phyloP scores from a whole-genome alignment of 805 yeast genomes.

The Dipodascus albidus region DNA sequence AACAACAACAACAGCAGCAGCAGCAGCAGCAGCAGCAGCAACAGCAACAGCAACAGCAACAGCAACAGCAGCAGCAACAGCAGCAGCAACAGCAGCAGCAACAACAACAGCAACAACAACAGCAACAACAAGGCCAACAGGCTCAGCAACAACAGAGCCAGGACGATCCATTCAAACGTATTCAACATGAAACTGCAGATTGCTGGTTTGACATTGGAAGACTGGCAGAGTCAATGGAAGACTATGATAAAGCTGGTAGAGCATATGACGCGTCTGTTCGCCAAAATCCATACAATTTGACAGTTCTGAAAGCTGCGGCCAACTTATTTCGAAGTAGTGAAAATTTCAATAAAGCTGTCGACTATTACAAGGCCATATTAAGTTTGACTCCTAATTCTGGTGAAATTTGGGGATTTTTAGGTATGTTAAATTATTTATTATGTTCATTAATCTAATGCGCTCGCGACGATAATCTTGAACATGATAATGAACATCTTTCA shows the following conservation, averaged over 20 bases:
- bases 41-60: neutral
- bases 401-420: conserved; percentile 89
- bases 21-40: conserved; percentile 16
- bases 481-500: neutral
- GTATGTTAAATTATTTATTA: conserved; percentile 1
- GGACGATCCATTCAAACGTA: conserved; percentile 13
- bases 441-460: neutral
- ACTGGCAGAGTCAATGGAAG: conserved; percentile 80
- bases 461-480: too few species aligned
- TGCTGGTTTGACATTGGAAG: conserved; percentile 88
- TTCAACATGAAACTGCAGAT: conserved; percentile 29
- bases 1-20: conserved; percentile 11
- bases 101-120: conserved; percentile 16
- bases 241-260: conserved; percentile 76
- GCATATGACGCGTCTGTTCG: conserved; percentile 83
- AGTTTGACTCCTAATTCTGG: conserved; percentile 78
- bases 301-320: conserved; percentile 76
- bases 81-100: conserved; percentile 12
- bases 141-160: conserved; percentile 4
- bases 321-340: conserved; percentile 81
- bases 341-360: conserved; percentile 89
- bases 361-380: conserved; percentile 79
- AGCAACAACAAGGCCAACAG: conserved; percentile 5
- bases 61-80: conserved; percentile 2
- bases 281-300: conserved; percentile 76